A percentile compares a stretch with the other conserved stretches of the same genome.
Evolutionary conservation across 2,329 filamentous ascomycete genomes (phyloP).

Genomic region (Fusarium miscanthi): DNA sequence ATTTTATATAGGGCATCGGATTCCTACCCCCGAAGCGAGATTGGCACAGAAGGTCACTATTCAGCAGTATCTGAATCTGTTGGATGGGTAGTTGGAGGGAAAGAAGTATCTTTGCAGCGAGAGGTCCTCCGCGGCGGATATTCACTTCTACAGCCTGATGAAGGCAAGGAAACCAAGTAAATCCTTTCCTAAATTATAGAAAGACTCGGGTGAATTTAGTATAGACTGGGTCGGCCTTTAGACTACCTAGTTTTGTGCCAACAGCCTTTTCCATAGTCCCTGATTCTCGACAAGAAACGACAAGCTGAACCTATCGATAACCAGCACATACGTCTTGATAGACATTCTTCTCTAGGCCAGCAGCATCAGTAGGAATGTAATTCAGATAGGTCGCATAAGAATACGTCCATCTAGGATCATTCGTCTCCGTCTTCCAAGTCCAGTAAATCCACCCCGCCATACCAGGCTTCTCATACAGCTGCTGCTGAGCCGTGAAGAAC

Average conservation of each 20-base stretch:
- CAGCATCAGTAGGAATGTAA: conserved; percentile 32
- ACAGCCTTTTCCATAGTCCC: background rate
- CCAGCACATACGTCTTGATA: conserved; percentile 26
- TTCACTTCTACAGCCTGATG: conserved; percentile 9
- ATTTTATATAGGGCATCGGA: conserved; percentile 8
- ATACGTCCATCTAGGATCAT: conserved; percentile 34
- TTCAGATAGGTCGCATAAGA: conserved; percentile 24
- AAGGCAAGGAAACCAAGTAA: background rate
- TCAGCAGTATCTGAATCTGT: background rate
- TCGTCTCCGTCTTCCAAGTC: conserved; percentile 35
- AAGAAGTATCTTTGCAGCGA: conserved; percentile 6
- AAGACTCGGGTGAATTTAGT: too few relatives aligned
- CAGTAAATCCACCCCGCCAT: conserved; percentile 35
- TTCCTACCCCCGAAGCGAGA: background rate
- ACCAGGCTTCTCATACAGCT: conserved; percentile 30
- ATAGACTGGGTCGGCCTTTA: too few relatives aligned
- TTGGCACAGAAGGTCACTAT: conserved; percentile 1
- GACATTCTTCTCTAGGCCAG: conserved; percentile 29
- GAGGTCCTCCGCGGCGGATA: conserved; percentile 7
- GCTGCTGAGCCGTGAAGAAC: conserved; percentile 35
- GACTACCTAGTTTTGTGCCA: background rate
- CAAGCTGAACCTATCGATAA: background rate
- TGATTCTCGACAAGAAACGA: background rate
- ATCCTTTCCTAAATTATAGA: too few relatives aligned
- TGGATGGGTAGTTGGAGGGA: conserved; percentile 12